phyloP scores from a whole-genome alignment of 805 yeast genomes.

The Wickerhamomyces chambardii region DNA sequence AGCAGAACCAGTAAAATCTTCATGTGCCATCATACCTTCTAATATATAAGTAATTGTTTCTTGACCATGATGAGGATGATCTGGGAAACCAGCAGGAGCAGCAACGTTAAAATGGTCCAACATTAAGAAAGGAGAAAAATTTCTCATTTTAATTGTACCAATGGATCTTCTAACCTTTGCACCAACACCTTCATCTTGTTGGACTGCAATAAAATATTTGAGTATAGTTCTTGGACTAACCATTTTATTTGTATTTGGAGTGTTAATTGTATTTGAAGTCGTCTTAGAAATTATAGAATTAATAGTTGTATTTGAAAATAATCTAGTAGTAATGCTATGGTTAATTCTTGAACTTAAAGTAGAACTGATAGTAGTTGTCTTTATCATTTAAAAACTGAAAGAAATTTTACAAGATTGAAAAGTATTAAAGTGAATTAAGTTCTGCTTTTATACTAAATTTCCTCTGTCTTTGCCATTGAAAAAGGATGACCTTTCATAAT shows the following conservation, averaged over 20 bases:
- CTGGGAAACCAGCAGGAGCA: slow-evolving; percentile 70
- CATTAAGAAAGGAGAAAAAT: slow-evolving; percentile 76
- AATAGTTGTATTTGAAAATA: too few species aligned
- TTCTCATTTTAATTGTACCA: slow-evolving; percentile 58
- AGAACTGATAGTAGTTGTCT: too few species aligned
- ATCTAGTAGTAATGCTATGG: too few species aligned
- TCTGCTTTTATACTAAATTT: too few species aligned
- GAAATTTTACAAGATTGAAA: too few species aligned
- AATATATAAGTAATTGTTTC: slow-evolving; percentile 68
- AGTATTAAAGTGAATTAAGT: too few species aligned
- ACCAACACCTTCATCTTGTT: slow-evolving; percentile 84
- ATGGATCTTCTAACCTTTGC: slow-evolving; percentile 77
- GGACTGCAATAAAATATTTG: slow-evolving; percentile 46
- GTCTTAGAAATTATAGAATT: too few species aligned
- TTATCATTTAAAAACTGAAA: too few species aligned
- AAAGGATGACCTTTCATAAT: too few species aligned
- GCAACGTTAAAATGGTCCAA: slow-evolving; percentile 67
- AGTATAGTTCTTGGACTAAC: slow-evolving; percentile 34
- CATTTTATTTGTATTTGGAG: slow-evolving; percentile 7
- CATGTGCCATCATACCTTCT: slow-evolving; percentile 67
- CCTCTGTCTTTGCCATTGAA: too few species aligned
- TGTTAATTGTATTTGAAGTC: too few species aligned
- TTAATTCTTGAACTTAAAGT: too few species aligned
- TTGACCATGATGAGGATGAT: slow-evolving; percentile 78
- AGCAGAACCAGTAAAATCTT: slow-evolving; percentile 79